Percentiles rank a stretch among this genome's conserved stretches.
phyloP scores from a whole-genome alignment of 805 yeast species.

The Barnettozyma populi region DNA sequence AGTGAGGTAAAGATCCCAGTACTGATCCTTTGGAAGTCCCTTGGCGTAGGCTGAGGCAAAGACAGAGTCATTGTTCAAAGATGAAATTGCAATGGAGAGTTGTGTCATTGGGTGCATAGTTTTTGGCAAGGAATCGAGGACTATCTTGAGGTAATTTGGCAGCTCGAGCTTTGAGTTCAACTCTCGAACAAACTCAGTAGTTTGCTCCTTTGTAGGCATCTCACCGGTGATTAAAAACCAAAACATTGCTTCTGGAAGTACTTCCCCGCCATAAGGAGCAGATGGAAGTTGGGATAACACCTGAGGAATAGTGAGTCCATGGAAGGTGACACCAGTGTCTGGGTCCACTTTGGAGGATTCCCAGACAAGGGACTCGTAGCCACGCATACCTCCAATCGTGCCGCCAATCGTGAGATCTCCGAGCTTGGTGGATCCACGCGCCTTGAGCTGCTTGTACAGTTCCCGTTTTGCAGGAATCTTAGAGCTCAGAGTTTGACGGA shows the following conservation, averaged over 20 bases:
- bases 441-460: slow-evolving; percentile 36
- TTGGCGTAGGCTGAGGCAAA: slow-evolving; percentile 69
- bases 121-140: slow-evolving; percentile 56
- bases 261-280: slow-evolving; percentile 12
- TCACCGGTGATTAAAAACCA: slow-evolving; percentile 76
- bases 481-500: neutral
- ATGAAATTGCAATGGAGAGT: slow-evolving; percentile 67
- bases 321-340: slow-evolving; percentile 70
- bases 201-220: slow-evolving; percentile 57
- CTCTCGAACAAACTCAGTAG: slow-evolving; percentile 49
- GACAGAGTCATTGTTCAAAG: slow-evolving; percentile 63
- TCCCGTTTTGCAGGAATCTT: slow-evolving; percentile 38
- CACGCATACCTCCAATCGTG: slow-evolving; percentile 73
- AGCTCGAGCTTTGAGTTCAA: slow-evolving; percentile 60
- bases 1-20: slow-evolving; percentile 73
- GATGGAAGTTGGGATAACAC: slow-evolving; percentile 45
- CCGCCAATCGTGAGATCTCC: slow-evolving; percentile 42
- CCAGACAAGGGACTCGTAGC: slow-evolving; percentile 70
- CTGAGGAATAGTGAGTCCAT: slow-evolving; percentile 67
- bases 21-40: slow-evolving; percentile 63
- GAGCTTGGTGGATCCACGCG: slow-evolving; percentile 31
- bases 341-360: slow-evolving; percentile 77
- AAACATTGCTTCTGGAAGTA: slow-evolving; percentile 67
- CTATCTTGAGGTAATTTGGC: slow-evolving; percentile 57
- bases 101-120: slow-evolving; percentile 83